phyloP scores from a whole-genome alignment of 805 yeast species.

The Barnettozyma californica region DNA sequence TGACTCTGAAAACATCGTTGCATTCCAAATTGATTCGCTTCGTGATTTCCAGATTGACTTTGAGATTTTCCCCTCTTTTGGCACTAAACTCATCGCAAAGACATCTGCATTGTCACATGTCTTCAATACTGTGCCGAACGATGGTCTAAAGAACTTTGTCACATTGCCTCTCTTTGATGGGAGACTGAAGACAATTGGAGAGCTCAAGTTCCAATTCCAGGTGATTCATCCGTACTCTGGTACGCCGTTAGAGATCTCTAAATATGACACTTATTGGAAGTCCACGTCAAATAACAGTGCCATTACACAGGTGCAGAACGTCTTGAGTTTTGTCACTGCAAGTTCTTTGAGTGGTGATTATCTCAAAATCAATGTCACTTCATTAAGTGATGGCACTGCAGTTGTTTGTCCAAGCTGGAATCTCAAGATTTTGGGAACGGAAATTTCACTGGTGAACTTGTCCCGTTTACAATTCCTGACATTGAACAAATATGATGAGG shows the following conservation, averaged over 20 bases:
- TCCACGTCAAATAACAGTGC: conserved; percentile 42
- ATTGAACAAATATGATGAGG: conserved; percentile 25
- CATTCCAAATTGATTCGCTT: conserved; percentile 79
- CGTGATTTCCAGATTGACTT: conserved; percentile 75
- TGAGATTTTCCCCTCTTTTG: conserved; percentile 91
- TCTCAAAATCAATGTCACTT: conserved; percentile 59
- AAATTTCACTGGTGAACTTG: conserved; percentile 57
- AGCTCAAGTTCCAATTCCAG: conserved; percentile 68
- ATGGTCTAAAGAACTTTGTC: conserved; percentile 34
- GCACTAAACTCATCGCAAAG: conserved; percentile 87
- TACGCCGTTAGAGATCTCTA: conserved; percentile 75
- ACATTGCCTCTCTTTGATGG: conserved; percentile 76
- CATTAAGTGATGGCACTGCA: conserved; percentile 80
- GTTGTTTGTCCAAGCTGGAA: conserved; percentile 70
- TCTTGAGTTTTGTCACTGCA: conserved; percentile 78
- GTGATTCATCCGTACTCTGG: conserved; percentile 89
- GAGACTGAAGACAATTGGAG: conserved; percentile 78
- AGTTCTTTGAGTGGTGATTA: conserved; percentile 85
- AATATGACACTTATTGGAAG: conserved; percentile 96
- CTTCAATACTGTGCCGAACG: conserved; percentile 32
- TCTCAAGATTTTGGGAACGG: conserved; percentile 44
- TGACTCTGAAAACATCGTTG: conserved; percentile 53
- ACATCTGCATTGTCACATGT: conserved; percentile 67
- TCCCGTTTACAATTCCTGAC: conserved; percentile 29
- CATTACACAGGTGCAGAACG: conserved; percentile 19